Base-by-base conservation (phyloP, 805 yeast genomes). In the Ogataea henricii region DNA sequence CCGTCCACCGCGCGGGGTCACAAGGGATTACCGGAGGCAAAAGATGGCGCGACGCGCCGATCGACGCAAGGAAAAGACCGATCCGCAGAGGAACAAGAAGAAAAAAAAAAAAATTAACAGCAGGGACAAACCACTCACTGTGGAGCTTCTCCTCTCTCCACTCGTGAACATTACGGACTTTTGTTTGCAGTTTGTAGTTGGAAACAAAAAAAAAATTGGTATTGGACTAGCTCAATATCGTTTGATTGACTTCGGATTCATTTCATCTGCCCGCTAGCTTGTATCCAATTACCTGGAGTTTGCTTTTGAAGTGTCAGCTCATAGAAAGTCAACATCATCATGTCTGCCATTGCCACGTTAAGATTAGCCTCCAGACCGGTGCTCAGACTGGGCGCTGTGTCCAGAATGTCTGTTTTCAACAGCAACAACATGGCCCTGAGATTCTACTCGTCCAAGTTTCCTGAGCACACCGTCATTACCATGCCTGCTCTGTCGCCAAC, bases 401-500 rank as follows among this genome's bases (percentile, higher is more conserved):
- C 55, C 30, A 40, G 47, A 41, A 43, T 37, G 37, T 42, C 51
- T 30, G 43, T 45, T 42, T 37, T 46, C 34, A 52, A 48, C 41
- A 52, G 47, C 41, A 48, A 45, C 40, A 32, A 51, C 22, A 49
- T 47, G 18, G 30, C 51, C 17, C 38, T 43, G n/a, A 60, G 64
- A 58, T 48, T 48, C 14, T 58, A 56, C 40, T 61, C 64, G 33
- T 55, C 62, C 43, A 65, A 66, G 39, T 68, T 62, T 56, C 73
- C 72, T 30, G 64, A 58, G 17, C 97, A 94, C 71, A 82, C 87
- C 51, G 83, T 94, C 64, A 89, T 94, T 61, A 85, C 85, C 67
- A 94, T 94, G 99, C 99, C 99, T 41, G 99, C 99, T 8, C 76
- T 94, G 62, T 92, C 98, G n/a, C 99, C 99, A 56, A 94, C 99